Evolutionary conservation across 108 stramenopile genomes (phyloP).

Genomic region (Ochromonas danica): DNA sequence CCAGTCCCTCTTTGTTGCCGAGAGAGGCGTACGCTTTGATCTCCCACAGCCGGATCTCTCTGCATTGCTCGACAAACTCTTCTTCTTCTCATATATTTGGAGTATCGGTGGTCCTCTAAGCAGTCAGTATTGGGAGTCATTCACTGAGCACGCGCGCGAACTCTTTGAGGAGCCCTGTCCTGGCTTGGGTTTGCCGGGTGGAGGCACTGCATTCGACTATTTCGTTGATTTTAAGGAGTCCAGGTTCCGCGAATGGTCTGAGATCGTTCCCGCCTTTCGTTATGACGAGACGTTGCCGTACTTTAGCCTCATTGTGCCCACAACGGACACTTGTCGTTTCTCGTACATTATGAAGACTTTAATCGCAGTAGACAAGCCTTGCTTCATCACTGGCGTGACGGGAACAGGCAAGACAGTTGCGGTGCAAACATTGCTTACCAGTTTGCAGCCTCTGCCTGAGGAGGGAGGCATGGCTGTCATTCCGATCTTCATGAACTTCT

Average conservation of each 20-base stretch:
- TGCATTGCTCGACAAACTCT: slow-evolving; percentile 56
- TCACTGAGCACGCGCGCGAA: slow-evolving; percentile 42
- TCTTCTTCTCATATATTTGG: slow-evolving; percentile 60
- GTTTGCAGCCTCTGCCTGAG: slow-evolving; percentile 39
- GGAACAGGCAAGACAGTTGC: slow-evolving; percentile 66
- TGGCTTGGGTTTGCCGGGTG: slow-evolving; percentile 42
- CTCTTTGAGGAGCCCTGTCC: slow-evolving; percentile 29
- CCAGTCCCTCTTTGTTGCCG: slow-evolving; percentile 39
- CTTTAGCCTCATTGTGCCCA: slow-evolving; percentile 63
- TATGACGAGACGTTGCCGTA: slow-evolving; percentile 52
- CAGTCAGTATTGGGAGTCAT: slow-evolving; percentile 44
- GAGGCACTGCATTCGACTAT: slow-evolving; percentile 55
- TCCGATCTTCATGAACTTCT: slow-evolving; percentile 62
- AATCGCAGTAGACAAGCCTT: slow-evolving; percentile 54
- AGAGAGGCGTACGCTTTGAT: slow-evolving; percentile 35
- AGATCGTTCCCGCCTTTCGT: slow-evolving; percentile 54
- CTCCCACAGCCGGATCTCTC: slow-evolving; percentile 40
- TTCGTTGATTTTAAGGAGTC: slow-evolving; percentile 47
- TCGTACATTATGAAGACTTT: slow-evolving; percentile 52
- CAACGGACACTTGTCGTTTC: slow-evolving; percentile 61
- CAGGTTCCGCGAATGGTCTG: slow-evolving; percentile 54
- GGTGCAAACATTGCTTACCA: slow-evolving; percentile 44
- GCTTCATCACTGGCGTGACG: slow-evolving; percentile 66
- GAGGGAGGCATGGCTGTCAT: slow-evolving; percentile 50
- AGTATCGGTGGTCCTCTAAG: slow-evolving; percentile 53